phyloP scores from a whole-genome alignment of 148 eudicot genomes.

The Vaccinium vitisidaea region DNA sequence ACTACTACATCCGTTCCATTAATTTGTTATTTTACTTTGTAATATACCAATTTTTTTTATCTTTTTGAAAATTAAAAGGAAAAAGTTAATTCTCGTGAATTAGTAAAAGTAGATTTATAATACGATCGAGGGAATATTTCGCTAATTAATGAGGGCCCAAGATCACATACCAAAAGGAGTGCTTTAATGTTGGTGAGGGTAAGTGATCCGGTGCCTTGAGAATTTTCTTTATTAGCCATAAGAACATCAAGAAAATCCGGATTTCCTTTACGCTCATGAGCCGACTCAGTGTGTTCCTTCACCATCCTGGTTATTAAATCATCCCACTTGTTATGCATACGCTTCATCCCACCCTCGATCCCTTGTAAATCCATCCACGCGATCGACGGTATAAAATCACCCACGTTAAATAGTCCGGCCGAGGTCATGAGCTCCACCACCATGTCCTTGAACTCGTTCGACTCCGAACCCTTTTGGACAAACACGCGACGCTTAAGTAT shows the following conservation, averaged over 20 bases:
- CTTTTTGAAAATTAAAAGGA: too few relatives aligned
- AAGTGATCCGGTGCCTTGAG: not conserved
- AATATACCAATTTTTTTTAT: too few relatives aligned
- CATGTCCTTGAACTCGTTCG: constrained; percentile 27
- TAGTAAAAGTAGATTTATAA: too few relatives aligned
- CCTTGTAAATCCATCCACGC: constrained; percentile 37
- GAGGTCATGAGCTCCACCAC: constrained; percentile 27
- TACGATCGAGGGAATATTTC: not conserved
- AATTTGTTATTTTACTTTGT: too few relatives aligned
- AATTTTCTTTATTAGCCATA: not conserved
- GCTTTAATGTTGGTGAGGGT: constrained; percentile 8
- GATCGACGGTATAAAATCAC: constrained; percentile 26
- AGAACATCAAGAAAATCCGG: constrained; percentile 29
- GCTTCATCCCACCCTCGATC: constrained; percentile 31
- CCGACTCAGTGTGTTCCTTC: constrained; percentile 18
- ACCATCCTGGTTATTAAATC: constrained; percentile 22
- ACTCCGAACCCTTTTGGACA: constrained; percentile 16
- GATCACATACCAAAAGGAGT: not conserved
- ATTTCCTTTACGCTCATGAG: constrained; percentile 19
- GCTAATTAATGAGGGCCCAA: not conserved
- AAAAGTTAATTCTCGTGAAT: too few relatives aligned
- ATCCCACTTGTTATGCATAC: constrained; percentile 28
- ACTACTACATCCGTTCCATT: too few relatives aligned
- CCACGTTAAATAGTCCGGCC: constrained; percentile 25
- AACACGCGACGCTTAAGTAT: constrained; percentile 26